Evolutionary conservation across 2,329 filamentous ascomycete genomes (phyloP), one percentile per base, ranked within the genome.

Genomic region (Beauveria brongniartii): DNA sequence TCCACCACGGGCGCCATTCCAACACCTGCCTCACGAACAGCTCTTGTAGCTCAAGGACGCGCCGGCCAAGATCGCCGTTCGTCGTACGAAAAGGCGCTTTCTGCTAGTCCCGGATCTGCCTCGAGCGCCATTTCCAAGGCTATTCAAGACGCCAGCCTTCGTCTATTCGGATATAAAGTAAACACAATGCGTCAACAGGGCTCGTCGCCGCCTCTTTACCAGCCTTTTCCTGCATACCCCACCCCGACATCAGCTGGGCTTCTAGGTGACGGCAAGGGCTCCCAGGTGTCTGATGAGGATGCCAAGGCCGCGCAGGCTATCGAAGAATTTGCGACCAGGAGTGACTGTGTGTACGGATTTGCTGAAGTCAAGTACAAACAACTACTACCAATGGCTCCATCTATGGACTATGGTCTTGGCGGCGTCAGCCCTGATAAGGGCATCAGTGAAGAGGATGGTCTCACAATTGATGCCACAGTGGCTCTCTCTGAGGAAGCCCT

Each of bases 341-440:
- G 92, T 70, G 92, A 99, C 72, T 94, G 97, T 51, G 92, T 99
- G 3, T 99, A 92, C 72, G 92, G 93, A 3, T 97, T 99, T 74
- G 94, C 94, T 6, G 93, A 99, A 75, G 93, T 99, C 70, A 99
- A 99, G 74, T 97, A 95, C 75, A 94, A 95, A 74, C 94, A 99
- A 73, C 82, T 99, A n/a, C 85, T 97, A 55, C 94, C 94, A 3
- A 78, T 94, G 50, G 86, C 91, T 1, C 94, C 93, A 1, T 93
- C 90, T 0, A 83, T 82, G 65, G 86, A 90, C 54, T 85, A 89
- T 66, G 86, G 85, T 6, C 80, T 91, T 4, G 87, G 88, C 7
- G 85, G 87, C 16, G 73, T 82, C n/a, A 75, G 77, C 4, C 70
- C 77, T 9, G 84, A 88, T 4, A 79, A 81, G 68, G 69, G 80